Evolutionary conservation across 805 yeast genomes (phyloP), one percentile per base, ranked within the genome.

Genomic region (Blastobotrys terrestris): DNA sequence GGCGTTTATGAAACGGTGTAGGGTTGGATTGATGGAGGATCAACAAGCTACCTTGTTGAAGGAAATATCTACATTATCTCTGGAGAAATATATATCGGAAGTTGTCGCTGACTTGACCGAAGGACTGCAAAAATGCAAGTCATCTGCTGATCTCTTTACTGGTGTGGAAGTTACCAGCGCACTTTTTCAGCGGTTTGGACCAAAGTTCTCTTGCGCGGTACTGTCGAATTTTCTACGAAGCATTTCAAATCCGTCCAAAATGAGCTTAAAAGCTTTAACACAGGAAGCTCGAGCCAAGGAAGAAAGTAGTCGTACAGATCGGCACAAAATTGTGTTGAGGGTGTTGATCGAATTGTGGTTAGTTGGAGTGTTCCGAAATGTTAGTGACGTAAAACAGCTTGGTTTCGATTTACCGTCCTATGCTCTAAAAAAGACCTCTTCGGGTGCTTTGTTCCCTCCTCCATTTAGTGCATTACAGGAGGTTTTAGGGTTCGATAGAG

Each of bases 61-160:
- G 50, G 96, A 88, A 53, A 74, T 90, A 44, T 62, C 69, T 2
- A 73, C 81, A 7, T 69, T 85, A 3, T 79, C 91, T 1, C 69
- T 91, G 48, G 87, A 80, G 51, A 88, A 87, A 63, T 90, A 87
- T 66, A 67, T 87, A 7, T 75, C 84, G 3, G 97, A 90, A 67
- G 70, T 89, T 14, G 71, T 80, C 2, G 69, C 79, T 2, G 80
- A 89, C 0, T 66, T 83, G 0, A 72, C 77, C 48, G 96, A 89
- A 55, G 85, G 86, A 0, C 62, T 87, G 6, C 51, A 72, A 13
- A 79, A 74, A 57, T 74, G 80, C 4, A 68, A 73, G 6, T 80
- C 80, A 52, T 66, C 68, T 5, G 81, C 76, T 6, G 95, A 88
- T 63, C 65, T 86, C 1, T 55, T 60, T 14, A 82, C 92, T 0